Percentiles rank a stretch among this genome's conserved stretches.
Conservation (phyloP, 129 eudicot species). For the Chrysanthemum seticuspe region DNA sequence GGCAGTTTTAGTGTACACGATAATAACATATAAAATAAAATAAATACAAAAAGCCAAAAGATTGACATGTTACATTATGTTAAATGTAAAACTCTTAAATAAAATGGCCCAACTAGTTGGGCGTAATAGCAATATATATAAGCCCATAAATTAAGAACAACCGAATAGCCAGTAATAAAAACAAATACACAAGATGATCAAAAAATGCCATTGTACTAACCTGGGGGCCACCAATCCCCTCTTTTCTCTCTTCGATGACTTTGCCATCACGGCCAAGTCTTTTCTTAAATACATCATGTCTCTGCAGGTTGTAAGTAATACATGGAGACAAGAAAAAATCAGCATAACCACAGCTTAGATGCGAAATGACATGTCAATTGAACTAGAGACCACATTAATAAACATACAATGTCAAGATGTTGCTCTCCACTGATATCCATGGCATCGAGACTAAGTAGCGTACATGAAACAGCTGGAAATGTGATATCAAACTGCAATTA, state of each 20-base stretch:
- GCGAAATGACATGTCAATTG: background rate
- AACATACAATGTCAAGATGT: conserved; percentile 92
- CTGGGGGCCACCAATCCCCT: conserved; percentile 94
- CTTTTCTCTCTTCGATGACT: conserved; percentile 70
- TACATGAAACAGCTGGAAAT: conserved; percentile 89
- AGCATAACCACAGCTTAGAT: background rate
- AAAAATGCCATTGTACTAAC: conserved; percentile 34
- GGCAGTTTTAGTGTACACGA: background rate
- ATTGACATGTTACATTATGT: conserved; percentile 20
- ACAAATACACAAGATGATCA: background rate
- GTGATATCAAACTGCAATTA: conserved; percentile 93
- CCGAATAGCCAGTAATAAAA: background rate
- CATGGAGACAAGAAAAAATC: background rate
- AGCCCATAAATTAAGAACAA: conserved; percentile 10
- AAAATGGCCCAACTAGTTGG: conserved; percentile 15
- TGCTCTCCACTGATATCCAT: conserved; percentile 99
- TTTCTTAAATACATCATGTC: conserved; percentile 91
- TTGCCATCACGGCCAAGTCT: conserved; percentile 78
- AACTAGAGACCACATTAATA: conserved; percentile 3
- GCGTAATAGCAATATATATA: background rate
- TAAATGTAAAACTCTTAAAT: conserved; percentile 7
- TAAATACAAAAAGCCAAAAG: background rate
- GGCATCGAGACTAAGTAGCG: conserved; percentile 90
- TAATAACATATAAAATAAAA: background rate
- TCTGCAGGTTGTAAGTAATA: conserved; percentile 43